Conservation (phyloP, 2,329 filamentous ascomycete species). For the Colletotrichum agaves region DNA sequence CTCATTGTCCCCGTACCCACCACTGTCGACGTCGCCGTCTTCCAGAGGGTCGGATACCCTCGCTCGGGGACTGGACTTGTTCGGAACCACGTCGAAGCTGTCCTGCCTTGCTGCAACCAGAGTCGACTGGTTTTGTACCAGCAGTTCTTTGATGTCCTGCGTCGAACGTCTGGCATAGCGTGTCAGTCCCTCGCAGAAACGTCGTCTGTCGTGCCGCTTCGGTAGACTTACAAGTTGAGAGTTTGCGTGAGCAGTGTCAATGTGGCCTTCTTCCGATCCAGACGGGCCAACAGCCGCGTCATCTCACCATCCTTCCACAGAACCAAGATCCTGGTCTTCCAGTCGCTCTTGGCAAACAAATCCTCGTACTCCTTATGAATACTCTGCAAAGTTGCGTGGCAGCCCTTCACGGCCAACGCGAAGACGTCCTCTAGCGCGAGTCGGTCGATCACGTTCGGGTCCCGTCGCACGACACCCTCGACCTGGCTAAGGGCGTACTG, state of each 20-base stretch:
- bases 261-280: conserved; percentile 33
- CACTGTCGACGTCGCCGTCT: background rate
- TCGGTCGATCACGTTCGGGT: conserved; percentile 23
- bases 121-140: conserved; percentile 12
- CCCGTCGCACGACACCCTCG: conserved; percentile 27
- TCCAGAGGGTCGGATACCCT: background rate
- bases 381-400: conserved; percentile 25
- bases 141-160: conserved; percentile 28
- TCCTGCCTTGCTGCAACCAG: conserved; percentile 27
- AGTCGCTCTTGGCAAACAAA: conserved; percentile 23
- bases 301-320: conserved; percentile 36
- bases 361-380: conserved; percentile 33
- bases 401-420: conserved; percentile 28
- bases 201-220: background rate
- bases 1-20: conserved; percentile 6
- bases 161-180: conserved; percentile 8
- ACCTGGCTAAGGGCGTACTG: conserved; percentile 30
- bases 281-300: conserved; percentile 14
- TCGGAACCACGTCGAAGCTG: background rate
- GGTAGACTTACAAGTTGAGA: conserved; percentile 16
- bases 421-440: conserved; percentile 31
- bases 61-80: background rate
- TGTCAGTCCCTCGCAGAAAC: background rate
- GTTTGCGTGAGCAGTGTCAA: conserved; percentile 32
- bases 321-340: conserved; percentile 14